Base-by-base conservation (phyloP, 208 protist species). In the Porcisia deanei region DNA sequence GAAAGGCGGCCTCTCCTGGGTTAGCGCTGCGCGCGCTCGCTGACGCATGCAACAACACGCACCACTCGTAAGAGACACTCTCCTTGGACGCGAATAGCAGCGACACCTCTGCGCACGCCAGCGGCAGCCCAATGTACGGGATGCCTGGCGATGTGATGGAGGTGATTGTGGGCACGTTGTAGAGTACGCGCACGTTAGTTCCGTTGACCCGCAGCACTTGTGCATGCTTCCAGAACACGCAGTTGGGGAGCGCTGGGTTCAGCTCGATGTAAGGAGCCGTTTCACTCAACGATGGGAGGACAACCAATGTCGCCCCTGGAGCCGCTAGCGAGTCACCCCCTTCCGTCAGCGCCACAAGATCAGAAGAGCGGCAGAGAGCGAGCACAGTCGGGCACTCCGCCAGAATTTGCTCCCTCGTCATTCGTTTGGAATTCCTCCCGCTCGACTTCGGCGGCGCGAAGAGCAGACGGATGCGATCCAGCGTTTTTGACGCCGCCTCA, bases 91-190 rank as follows among this genome's bases (percentile, higher is more conserved):
- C 79, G 63, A 93, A 95, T 63, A 92, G 73, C 7, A 84, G 69
- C 8, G 81, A 84, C n/a, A 97, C 85, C 61, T 84, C 75, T 2
- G 80, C 80, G 72, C 94, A 95, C 57, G 91, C 80, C 34, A 88
- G 66, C 39, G 94, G 91, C 49, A 93, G 68, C n/a, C 94, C 94
- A 52, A 94, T 89, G 71, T 88, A 93, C 34, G 90, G 84, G 9
- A 73, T 73, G 22, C 80, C 77, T 22, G 91, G 94, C 0, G 88
- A 83, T 0, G 79, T 47, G 55, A 97, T 73, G 39, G 83, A 75
- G 4, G 85, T 94, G 73, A 97, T 92, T 25, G 89, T 94, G 2
- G 94, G 90, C 2, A 92, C 75, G 72, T 97, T 97, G 83, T 92
- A 96, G 25, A 80, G 70, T 16, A 96, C 80, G 0, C 39, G 58